Conservation (phyloP, 1,284 basidiomycete genomes). For the Cutaneotrichosporon cutaneum region DNA sequence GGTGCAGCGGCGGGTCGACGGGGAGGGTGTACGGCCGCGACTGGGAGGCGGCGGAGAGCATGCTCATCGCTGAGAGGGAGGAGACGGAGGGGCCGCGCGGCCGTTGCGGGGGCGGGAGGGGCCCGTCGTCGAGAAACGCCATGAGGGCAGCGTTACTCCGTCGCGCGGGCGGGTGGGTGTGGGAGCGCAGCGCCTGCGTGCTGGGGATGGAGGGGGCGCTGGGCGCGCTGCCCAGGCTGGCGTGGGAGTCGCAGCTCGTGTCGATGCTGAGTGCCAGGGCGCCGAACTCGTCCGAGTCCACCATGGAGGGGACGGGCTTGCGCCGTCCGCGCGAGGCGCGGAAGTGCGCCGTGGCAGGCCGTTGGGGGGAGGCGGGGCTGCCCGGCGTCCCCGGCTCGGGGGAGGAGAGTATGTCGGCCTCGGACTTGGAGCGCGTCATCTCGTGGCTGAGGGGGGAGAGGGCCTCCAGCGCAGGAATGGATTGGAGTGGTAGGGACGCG, state of each 20-base stretch:
- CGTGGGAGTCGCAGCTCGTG: neutral
- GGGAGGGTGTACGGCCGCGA: constrained; percentile 28
- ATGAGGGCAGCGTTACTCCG: neutral
- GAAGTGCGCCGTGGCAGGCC: constrained; percentile 5
- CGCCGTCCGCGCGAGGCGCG: constrained; percentile 8
- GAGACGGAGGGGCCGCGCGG: neutral
- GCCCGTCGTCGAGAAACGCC: neutral
- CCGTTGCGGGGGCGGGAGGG: neutral
- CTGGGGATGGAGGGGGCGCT: neutral
- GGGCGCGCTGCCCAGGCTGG: neutral
- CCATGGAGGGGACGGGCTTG: constrained; percentile 17
- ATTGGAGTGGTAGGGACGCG: neutral
- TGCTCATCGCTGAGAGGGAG: neutral
- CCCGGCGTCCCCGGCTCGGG: neutral
- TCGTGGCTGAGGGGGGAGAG: neutral
- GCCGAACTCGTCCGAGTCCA: constrained; percentile 1
- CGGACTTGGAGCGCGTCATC: neutral
- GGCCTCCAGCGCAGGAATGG: neutral
- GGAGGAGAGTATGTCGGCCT: neutral
- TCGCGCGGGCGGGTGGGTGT: neutral
- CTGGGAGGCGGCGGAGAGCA: constrained; percentile 1
- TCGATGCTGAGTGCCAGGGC: neutral
- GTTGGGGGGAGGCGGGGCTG: neutral
- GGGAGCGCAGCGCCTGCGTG: too few relatives aligned
- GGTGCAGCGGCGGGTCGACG: constrained; percentile 23